These are phyloP conservation scores for Rhizopus stolonifer DNA, from an alignment of 371 early-diverging fungal species.

Conservation along the genomic window DNA sequence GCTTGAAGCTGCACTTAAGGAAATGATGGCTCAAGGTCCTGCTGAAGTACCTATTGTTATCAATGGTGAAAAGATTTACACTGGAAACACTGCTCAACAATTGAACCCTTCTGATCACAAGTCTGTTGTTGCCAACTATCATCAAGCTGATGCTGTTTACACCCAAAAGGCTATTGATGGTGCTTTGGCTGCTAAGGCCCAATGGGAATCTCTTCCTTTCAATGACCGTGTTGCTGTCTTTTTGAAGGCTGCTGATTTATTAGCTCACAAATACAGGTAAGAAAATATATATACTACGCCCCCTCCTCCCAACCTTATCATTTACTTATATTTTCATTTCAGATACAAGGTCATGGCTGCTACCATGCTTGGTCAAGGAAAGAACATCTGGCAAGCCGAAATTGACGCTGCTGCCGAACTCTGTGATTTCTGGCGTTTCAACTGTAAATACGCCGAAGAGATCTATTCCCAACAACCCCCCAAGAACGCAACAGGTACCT, in stretches of 20 bases:
- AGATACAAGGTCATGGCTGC: constrained; percentile 93
- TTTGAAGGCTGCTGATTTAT: constrained; percentile 95
- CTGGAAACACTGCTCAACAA: constrained; percentile 73
- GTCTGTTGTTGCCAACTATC: constrained; percentile 78
- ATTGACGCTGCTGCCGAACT: constrained; percentile 96
- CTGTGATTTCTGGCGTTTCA: constrained; percentile 94
- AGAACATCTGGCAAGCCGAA: constrained; percentile 99
- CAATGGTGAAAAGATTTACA: constrained; percentile 79
- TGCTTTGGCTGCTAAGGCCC: constrained; percentile 81
- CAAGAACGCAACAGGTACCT: constrained; percentile 81
- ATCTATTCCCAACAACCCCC: constrained; percentile 93
- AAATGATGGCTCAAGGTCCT: constrained; percentile 70
- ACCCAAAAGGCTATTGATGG: constrained; percentile 87
- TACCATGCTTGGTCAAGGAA: constrained; percentile 98
- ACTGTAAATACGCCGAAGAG: constrained; percentile 92
- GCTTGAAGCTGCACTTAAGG: constrained; percentile 76
- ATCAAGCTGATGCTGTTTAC: constrained; percentile 74
- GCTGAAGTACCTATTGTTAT: constrained; percentile 83
- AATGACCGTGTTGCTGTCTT: constrained; percentile 95
- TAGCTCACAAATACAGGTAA: constrained; percentile 86
- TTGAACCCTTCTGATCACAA: constrained; percentile 84
- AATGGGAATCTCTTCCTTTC: constrained; percentile 94
- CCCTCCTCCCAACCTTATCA: too few relatives aligned
- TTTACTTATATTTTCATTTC: too few relatives aligned
- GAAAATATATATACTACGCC: not conserved